These are phyloP conservation scores for Diversispora epigaea DNA, from an alignment of 192 early-diverging fungal genomes.

Conservation along the genomic window DNA sequence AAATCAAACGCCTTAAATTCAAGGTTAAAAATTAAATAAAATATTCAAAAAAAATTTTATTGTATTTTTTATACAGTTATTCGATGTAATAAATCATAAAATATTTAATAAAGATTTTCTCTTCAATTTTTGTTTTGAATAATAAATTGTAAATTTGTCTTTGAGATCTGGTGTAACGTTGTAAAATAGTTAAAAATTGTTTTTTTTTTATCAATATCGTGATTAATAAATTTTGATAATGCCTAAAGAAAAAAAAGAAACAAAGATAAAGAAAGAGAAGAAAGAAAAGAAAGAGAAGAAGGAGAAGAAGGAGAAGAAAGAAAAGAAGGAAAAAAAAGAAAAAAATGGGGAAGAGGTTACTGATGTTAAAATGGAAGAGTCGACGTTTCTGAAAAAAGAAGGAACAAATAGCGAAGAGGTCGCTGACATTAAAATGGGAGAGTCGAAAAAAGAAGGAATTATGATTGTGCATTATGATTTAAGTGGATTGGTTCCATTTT, in stretches of 20 bases:
- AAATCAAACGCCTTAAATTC: conserved; percentile 14
- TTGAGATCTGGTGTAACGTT: no score
- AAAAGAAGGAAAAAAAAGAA: conserved; percentile 43
- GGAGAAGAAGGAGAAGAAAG: conserved; percentile 49
- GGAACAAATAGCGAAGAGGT: conserved; percentile 51
- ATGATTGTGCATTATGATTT: conserved; percentile 45
- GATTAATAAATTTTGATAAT: neutral
- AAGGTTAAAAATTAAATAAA: neutral
- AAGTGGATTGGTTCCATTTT: conserved; percentile 65
- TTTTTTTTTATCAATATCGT: no score
- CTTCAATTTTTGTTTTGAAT: no score
- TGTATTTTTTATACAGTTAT: no score
- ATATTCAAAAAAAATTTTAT: no score
- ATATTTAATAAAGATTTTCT: no score
- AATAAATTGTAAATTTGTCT: no score
- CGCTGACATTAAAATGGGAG: conserved; percentile 14
- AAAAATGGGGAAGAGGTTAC: neutral
- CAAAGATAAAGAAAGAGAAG: conserved; percentile 21
- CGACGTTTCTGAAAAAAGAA: conserved; percentile 42
- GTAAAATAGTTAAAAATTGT: no score
- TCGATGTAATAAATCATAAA: no score
- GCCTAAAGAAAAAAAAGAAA: conserved; percentile 29
- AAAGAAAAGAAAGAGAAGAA: conserved; percentile 44
- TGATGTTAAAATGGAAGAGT: conserved; percentile 1
- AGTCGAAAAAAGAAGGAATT: conserved; percentile 34